Evolutionary conservation across 164 flowering plant species (phyloP), one percentile per base, ranked within the genome.

Genomic region (Cinnamomum chago): DNA sequence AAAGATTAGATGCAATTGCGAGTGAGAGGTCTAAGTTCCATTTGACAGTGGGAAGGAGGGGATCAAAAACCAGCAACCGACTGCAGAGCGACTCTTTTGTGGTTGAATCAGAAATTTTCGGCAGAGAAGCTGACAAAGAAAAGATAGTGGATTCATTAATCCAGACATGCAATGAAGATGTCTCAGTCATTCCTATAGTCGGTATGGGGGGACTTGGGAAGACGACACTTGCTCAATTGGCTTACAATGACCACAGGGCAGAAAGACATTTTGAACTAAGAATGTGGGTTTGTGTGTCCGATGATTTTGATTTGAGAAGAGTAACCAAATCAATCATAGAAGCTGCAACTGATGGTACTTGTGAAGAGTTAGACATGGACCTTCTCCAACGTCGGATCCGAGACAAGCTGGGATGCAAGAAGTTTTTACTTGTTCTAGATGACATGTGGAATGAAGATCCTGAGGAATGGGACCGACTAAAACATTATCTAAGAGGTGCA

Each of bases 361-460:
- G 60, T 24, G 24, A 2, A 25, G 12, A 0, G 2, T 28, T 25
- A 66, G 33, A 28, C 2, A 47, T 52, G 60, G 72, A 75, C 35
- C 6, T 50, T 1, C 30, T 75, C 5, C 67, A 69, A 60, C 2
- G 28, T 58, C 72, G 35, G 9, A 68, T 77, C 24, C 30, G 23
- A 40, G 60, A 67, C n/a, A 25, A 15, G 2, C 35, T 77, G 6
- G 25, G 15, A 10, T 68, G 58, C 24, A 77, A 60, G 72, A 77
- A 62, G 40, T 30, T 72, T 22, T 77, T 77, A 30, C 71, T 77
- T 50, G 79, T 76, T 17, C 47, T 72, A 20, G 79, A 77, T 68
- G 79, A 77, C 67, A 75, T 77, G 14, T 77, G 79, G 79, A 58
- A 77, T 60, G 75, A 72, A 33, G 51, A 72, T 40, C 33, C 28